phyloP scores from a whole-genome alignment of 1,139 yeast genomes.

The Nematodospora anomalae region DNA sequence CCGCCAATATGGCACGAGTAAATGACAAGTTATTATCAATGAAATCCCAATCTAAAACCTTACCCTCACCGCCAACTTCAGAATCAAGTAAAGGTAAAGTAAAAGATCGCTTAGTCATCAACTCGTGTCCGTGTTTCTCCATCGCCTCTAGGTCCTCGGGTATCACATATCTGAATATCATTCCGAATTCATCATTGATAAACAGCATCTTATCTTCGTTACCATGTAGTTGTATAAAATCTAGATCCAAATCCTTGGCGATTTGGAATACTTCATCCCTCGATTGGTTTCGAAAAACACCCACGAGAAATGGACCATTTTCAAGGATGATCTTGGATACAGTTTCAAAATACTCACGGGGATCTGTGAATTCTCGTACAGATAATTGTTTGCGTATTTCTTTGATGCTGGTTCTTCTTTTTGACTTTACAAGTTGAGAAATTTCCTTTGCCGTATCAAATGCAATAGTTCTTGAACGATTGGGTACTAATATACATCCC shows the following conservation, averaged over 20 bases:
- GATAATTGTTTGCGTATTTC: slow-evolving; percentile 8
- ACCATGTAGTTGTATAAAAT: slow-evolving; percentile 89
- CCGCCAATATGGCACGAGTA: slow-evolving; percentile 73
- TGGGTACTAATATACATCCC: slow-evolving; percentile 88
- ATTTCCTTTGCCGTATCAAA: slow-evolving; percentile 55
- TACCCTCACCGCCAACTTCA: slow-evolving; percentile 91
- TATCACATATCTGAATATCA: slow-evolving; percentile 68
- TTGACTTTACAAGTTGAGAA: slow-evolving; percentile 31
- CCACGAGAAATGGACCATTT: slow-evolving; percentile 76
- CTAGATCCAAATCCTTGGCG: slow-evolving; percentile 54
- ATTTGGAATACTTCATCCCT: slow-evolving; percentile 55
- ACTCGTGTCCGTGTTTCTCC: slow-evolving; percentile 20
- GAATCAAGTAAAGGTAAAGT: slow-evolving; percentile 74
- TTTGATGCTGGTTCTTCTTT: slow-evolving; percentile 16
- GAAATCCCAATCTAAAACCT: slow-evolving; percentile 64
- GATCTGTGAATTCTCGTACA: slow-evolving; percentile 16
- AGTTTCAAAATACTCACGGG: slow-evolving; percentile 36
- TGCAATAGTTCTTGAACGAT: slow-evolving; percentile 69
- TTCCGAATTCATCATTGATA: slow-evolving; percentile 49
- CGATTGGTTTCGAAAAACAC: slow-evolving; percentile 86
- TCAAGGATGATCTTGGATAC: slow-evolving; percentile 31
- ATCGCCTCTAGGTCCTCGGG: slow-evolving; percentile 49
- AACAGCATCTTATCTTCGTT: slow-evolving; percentile 64
- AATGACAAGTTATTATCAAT: slow-evolving; percentile 27
- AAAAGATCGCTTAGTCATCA: slow-evolving; percentile 26